Percentiles rank a stretch among this genome's conserved stretches.
Evolutionary conservation across 805 yeast species (phyloP).

Genomic region (Nakazawaea laoshanensis): DNA sequence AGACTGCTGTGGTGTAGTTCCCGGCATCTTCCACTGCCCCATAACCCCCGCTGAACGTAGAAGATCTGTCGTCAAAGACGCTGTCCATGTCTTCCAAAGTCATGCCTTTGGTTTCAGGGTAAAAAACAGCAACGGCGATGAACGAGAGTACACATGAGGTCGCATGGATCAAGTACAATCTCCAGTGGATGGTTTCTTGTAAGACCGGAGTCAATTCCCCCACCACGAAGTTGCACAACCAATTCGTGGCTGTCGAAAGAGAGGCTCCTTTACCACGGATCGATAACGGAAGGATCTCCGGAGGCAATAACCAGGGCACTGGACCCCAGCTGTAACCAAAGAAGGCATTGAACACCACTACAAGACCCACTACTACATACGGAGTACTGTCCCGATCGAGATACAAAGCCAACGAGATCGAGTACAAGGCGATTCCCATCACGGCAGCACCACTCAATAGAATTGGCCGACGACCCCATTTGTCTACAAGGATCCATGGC

Average conservation of each 20-base stretch:
- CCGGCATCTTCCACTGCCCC: slow-evolving; percentile 9
- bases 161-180: slow-evolving; percentile 62
- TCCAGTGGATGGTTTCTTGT: slow-evolving; percentile 70
- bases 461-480: slow-evolving; percentile 80
- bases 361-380: slow-evolving; percentile 60
- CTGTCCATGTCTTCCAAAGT: slow-evolving; percentile 88
- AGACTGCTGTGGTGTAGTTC: slow-evolving; percentile 14
- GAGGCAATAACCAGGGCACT: slow-evolving; percentile 78
- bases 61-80: slow-evolving; percentile 62
- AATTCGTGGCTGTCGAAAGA: slow-evolving; percentile 78
- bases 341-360: slow-evolving; percentile 69
- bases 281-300: slow-evolving; percentile 73
- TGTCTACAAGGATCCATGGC: slow-evolving; percentile 82
- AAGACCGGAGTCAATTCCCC: slow-evolving; percentile 87
- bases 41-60: slow-evolving; percentile 11
- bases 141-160: slow-evolving; percentile 67
- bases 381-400: slow-evolving; percentile 50
- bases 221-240: slow-evolving; percentile 84
- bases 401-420: slow-evolving; percentile 54
- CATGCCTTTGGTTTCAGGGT: slow-evolving; percentile 89
- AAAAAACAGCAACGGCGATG: slow-evolving; percentile 59
- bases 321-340: slow-evolving; percentile 93
- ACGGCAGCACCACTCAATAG: slow-evolving; percentile 64
- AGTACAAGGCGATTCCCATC: slow-evolving; percentile 61
- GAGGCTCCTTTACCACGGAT: slow-evolving; percentile 86